phyloP scores from a whole-genome alignment of 768 basidiomycete genomes.

The Termitomyces sp. region DNA sequence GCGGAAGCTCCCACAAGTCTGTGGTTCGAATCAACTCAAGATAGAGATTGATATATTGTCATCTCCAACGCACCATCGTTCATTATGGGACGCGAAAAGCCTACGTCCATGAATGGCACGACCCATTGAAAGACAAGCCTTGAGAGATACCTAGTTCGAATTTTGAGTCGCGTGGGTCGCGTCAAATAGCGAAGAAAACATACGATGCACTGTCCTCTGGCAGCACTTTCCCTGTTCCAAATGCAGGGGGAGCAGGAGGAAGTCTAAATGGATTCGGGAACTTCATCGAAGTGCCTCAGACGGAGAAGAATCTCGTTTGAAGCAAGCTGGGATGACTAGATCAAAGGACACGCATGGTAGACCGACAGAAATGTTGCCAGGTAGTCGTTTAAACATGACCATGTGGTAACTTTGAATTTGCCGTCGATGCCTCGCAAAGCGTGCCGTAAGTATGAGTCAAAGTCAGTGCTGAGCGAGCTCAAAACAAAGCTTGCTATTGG shows the following conservation, averaged over 20 bases:
- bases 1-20: slow-evolving; percentile 58
- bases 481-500: no score
- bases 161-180: neutral
- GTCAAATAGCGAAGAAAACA: slow-evolving; percentile 9
- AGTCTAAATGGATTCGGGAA: slow-evolving; percentile 39
- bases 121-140: slow-evolving; percentile 54
- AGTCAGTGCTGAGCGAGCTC: no score
- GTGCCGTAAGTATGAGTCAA: neutral
- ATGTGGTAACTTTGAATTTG: neutral
- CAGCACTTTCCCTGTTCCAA: slow-evolving; percentile 44
- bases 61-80: slow-evolving; percentile 44
- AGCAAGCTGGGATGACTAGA: neutral
- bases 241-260: slow-evolving; percentile 47
- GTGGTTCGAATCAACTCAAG: neutral
- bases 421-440: neutral
- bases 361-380: neutral
- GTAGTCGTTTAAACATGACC: neutral
- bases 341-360: neutral
- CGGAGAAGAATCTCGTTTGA: neutral
- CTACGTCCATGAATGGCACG: slow-evolving; percentile 51
- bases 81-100: slow-evolving; percentile 56
- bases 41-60: neutral
- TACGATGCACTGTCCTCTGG: slow-evolving; percentile 43
- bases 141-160: slow-evolving; percentile 38
- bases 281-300: slow-evolving; percentile 19